Conservation (phyloP, 2,329 filamentous ascomycete genomes). For the Trichoderma sp. region DNA sequence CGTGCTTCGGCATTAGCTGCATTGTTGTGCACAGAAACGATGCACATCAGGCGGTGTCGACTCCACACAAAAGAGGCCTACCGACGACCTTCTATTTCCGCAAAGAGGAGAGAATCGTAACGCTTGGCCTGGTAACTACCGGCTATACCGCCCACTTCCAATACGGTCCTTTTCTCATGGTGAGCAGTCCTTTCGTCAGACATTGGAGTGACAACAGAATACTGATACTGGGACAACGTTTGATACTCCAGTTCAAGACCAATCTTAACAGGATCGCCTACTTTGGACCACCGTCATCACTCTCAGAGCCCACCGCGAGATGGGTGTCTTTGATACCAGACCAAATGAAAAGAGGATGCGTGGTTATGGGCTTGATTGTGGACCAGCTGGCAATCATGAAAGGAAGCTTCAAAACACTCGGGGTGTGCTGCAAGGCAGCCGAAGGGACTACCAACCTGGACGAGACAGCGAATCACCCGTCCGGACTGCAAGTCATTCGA, state of each 20-base stretch:
- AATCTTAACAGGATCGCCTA: not conserved
- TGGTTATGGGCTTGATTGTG: not conserved
- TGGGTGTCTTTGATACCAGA: constrained; percentile 2
- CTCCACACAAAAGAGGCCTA: not conserved
- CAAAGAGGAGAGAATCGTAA: not conserved
- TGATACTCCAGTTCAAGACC: not conserved
- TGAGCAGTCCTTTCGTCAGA: not conserved
- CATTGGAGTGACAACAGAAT: too few species aligned
- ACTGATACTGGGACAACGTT: not conserved
- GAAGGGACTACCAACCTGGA: not conserved
- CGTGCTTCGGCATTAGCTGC: not conserved
- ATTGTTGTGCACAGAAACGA: not conserved
- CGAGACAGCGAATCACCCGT: not conserved
- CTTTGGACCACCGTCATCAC: not conserved
- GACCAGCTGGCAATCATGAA: not conserved
- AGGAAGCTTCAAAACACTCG: not conserved
- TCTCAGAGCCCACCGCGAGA: not conserved
- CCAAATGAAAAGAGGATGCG: not conserved
- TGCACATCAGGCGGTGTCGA: not conserved
- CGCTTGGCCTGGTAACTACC: not conserved
- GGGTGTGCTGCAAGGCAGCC: not conserved
- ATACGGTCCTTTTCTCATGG: constrained; percentile 1
- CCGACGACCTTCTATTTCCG: not conserved
- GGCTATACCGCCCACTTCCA: not conserved
- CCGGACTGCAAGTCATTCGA: not conserved